Evolutionary conservation across 441 rosid species (phyloP), one percentile per base, ranked within the genome.

Genomic region (Daphne laureola): DNA sequence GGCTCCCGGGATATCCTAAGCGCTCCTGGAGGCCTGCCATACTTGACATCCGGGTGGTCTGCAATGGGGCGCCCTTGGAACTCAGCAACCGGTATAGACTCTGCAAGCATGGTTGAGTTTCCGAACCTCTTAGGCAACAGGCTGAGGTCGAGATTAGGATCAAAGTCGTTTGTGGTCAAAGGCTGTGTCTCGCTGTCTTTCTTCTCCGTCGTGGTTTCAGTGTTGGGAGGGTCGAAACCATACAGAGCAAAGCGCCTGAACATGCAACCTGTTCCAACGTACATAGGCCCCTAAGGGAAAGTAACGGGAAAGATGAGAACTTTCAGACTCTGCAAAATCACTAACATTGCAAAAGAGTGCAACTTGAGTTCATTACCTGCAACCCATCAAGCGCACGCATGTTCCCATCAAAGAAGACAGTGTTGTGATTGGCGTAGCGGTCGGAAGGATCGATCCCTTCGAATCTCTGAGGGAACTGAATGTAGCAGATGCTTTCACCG

Each of bases 371-470:
- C 25, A 21, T 21, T 62, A 82, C 95, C 95, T 87, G 96, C 13
- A 89, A 73, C 12, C 95, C 96, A 44, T 91, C 95, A 3, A 87
- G 93, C 17, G 93, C 98, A 63, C 88, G 90, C 96, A 90, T 90
- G 61, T 91, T 84, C 14, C 96, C 86, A 14, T 90, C 97, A 12
- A 87, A 90, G 41, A 90, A 90, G 11, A 90, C 96, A 4, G 96
- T 87, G 58, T 90, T 90, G 57, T 84, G 80, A 67, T 87, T 90
- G 13, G 97, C 97, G 52, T 90, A 90, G 71, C 96, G 67, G 61
- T 90, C 94, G 21, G 94, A 84, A 57, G 94, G 96, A 70, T 90
- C 97, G 6, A 90, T 87, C 71, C 97, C 96, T 71, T 90, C 97
- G 21, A 90, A 87, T 71, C 96, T 72, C 63, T 90, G 94, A 4